These are phyloP conservation scores for Penicillium flavigenum DNA, from an alignment of 495 filamentous ascomycete species.

Conservation along the genomic window DNA sequence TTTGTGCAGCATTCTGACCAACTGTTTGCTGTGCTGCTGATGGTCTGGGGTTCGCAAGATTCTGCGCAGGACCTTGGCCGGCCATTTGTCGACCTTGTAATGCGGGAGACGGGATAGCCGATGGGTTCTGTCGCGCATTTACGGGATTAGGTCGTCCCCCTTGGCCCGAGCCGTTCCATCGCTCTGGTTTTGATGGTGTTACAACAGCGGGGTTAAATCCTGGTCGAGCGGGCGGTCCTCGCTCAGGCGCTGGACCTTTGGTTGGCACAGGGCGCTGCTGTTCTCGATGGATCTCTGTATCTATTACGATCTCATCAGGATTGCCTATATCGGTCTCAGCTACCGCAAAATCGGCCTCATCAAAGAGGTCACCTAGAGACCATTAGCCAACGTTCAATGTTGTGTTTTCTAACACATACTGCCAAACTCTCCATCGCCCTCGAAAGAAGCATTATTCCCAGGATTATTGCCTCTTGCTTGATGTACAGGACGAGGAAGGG, in stretches of 20 bases:
- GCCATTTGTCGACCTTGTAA: conserved; percentile 24
- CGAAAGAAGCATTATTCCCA: conserved; percentile 24
- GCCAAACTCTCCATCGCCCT: conserved; percentile 62
- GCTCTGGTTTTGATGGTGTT: conserved; percentile 48
- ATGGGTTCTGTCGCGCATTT: conserved; percentile 25
- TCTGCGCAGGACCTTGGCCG: conserved; percentile 21
- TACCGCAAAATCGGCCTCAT: conserved; percentile 70
- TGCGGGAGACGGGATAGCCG: conserved; percentile 15
- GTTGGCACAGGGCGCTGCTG: conserved; percentile 34
- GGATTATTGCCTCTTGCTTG: conserved; percentile 21
- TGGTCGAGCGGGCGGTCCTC: conserved; percentile 21
- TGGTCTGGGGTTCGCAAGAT: conserved; percentile 25
- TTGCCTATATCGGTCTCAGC: conserved; percentile 52
- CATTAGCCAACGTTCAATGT: conserved; percentile 22
- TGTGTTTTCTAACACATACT: conserved; percentile 43
- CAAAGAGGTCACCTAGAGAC: conserved; percentile 58
- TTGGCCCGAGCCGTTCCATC: conserved; percentile 30
- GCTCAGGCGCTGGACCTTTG: conserved; percentile 27
- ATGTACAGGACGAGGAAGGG: conserved; percentile 31
- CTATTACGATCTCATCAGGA: conserved; percentile 61
- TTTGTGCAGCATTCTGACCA: conserved; percentile 13
- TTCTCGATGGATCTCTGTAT: conserved; percentile 26
- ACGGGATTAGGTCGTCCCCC: conserved; percentile 28
- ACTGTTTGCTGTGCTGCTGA: conserved; percentile 23
- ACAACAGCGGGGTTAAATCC: conserved; percentile 30